Base-by-base conservation (phyloP, 2,329 filamentous ascomycete species). In the Hypoxylon sp. region DNA sequence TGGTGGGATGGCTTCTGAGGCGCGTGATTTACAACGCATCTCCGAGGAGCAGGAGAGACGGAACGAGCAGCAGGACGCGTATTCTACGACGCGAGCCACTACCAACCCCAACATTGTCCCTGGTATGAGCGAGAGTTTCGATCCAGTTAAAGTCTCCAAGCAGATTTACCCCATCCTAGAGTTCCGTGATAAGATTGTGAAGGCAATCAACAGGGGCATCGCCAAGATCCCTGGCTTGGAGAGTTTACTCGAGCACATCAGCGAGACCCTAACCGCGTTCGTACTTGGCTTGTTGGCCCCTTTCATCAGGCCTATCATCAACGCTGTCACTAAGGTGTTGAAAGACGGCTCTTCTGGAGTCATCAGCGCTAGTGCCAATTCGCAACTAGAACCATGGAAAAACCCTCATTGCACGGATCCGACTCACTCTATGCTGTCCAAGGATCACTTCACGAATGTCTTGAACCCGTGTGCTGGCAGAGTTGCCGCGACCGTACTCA, bases 151-250 rank as follows among this genome's bases (percentile, higher is more conserved):
- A 78, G 91, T 90, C 0, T 86, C 91, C 12, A 83, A 85, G 39
- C 89, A 96, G 80, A 97, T 99, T 70, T 98, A 98, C 74, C 96
- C 96, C 0, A 97, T 99, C 65, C 86, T 99, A 0, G 87, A 92
- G 65, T 99, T 98, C 83, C 88, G 95, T 64, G 96, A 99, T 82
- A 96, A 91, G 74, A 94, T 99, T 58, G 94, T 97, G 53, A 93
- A 93, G 71, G 87, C 90, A 41, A 94, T 99, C 78, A 93, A 89
- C 74, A 87, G 88, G 39, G 91, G 94, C 55, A 93, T 98, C 70
- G 89, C 94, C 73, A 97, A 96, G 82, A 91, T 99, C 39, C 96
- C 96, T 0, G 95, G 95, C 0, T 84, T 99, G 3, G 93, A 97
- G 79, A 85, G 90, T 66, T 83, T 97, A n/a, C 88, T 98, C 21